Base-by-base conservation (phyloP, 2,329 filamentous ascomycete genomes). In the Venturia effusa region DNA sequence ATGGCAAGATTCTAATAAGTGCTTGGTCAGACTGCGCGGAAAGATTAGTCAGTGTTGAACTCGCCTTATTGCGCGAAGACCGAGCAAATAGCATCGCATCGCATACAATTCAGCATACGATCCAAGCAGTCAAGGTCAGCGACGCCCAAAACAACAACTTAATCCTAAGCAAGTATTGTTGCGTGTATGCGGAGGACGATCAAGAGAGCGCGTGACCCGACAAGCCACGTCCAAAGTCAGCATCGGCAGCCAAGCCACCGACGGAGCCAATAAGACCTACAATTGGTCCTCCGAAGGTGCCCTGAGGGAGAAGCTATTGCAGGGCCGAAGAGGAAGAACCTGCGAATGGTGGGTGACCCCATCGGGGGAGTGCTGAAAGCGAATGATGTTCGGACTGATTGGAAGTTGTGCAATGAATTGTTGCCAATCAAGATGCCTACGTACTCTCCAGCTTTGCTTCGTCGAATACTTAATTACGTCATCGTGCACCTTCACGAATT, bases 81-180 rank as follows among this genome's bases (percentile, higher is more conserved):
- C 17, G 13, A 63, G 69, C 82, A 84, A 67, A 78, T 72, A 30
- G 73, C 71, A 65, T 75, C 72, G 72, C 84, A 82, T 64, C 75
- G 69, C 27, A 74, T 71, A 60, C 76, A n/a, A n/a, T n/a, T n/a
- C n/a, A n/a, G n/a, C n/a, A n/a, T n/a, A 84, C 83, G 82, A 65
- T 74, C 71, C 22, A 69, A 73, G 72, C 85, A 88, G 76, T 87
- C 76, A 30, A 86, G 75, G 71, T 83, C 75, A 3, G 80, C 82
- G 65, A 86, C 66, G 65, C 82, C 80, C 45, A 87, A 79, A 40
- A 87, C 78, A 67, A 87, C 82, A 32, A 4, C 41, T 22, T n/a
- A n/a, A n/a, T n/a, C n/a, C n/a, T n/a, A n/a, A n/a, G n/a, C n/a
- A n/a, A n/a, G n/a, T n/a, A n/a, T n/a, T n/a, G n/a, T n/a, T n/a